These are phyloP conservation scores for Pseudogymnoascus sp. DNA, from an alignment of 2,329 filamentous ascomycete genomes.

Conservation along the genomic window DNA sequence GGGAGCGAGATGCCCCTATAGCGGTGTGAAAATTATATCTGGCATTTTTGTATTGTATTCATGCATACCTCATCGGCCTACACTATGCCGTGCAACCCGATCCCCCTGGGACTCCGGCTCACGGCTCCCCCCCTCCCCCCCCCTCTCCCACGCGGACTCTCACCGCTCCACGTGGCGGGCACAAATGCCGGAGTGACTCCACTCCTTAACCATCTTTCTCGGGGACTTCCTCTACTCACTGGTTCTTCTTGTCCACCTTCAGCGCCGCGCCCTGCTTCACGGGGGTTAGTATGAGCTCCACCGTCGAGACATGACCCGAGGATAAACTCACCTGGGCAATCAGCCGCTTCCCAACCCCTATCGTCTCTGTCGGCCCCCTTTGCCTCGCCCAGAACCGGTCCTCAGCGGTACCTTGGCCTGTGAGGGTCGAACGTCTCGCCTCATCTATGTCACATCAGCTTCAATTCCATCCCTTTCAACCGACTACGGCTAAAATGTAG, in stretches of 20 bases:
- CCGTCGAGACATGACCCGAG: neutral
- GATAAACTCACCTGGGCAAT: constrained; percentile 27
- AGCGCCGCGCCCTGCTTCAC: neutral
- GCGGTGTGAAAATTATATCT: neutral
- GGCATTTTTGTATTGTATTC: neutral
- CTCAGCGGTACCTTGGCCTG: constrained; percentile 42
- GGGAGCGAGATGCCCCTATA: neutral
- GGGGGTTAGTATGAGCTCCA: neutral
- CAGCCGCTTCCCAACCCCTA: constrained; percentile 43
- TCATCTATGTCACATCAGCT: constrained; percentile 56
- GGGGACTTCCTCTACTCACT: neutral
- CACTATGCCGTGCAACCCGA: neutral
- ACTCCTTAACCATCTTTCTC: neutral
- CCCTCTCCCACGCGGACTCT: neutral
- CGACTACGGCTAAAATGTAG: constrained; percentile 29
- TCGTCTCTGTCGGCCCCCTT: constrained; percentile 44
- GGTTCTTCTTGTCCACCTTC: neutral
- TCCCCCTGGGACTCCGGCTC: neutral
- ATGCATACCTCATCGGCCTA: neutral
- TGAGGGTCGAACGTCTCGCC: constrained; percentile 41
- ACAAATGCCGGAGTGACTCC: neutral
- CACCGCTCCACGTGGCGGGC: neutral
- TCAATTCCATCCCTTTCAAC: constrained; percentile 39
- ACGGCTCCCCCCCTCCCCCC: neutral
- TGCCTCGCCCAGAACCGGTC: constrained; percentile 51